phyloP scores from a whole-genome alignment of 1,284 basidiomycete species.

The Schizopora paradoxa region DNA sequence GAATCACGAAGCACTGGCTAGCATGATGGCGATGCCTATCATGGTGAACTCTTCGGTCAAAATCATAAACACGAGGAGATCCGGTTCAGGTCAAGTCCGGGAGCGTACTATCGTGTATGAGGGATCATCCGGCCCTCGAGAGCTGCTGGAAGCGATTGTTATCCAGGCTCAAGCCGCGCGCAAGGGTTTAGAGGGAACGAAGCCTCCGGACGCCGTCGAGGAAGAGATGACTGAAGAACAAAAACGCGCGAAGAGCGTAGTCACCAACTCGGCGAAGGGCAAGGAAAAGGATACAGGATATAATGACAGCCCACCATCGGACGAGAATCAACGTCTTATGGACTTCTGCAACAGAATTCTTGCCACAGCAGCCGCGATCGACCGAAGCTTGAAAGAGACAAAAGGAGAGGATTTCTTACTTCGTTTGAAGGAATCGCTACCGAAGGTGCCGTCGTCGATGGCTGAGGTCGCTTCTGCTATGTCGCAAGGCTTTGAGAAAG shows the following conservation, averaged over 20 bases:
- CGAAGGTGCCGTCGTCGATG: conserved; percentile 55
- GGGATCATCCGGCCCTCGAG: conserved; percentile 82
- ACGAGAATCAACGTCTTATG: conserved; percentile 64
- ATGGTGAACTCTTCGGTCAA: conserved; percentile 77
- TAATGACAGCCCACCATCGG: conserved; percentile 37
- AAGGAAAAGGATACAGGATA: conserved; percentile 46
- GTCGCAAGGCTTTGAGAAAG: conserved; percentile 31
- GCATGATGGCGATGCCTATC: conserved; percentile 94
- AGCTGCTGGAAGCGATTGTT: conserved; percentile 81
- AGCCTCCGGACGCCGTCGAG: conserved; percentile 40
- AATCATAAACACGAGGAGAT: conserved; percentile 48
- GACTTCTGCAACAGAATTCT: conserved; percentile 77
- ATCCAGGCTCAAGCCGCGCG: conserved; percentile 86
- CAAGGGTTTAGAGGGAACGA: conserved; percentile 72
- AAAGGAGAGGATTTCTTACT: conserved; percentile 81
- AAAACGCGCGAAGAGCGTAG: conserved; percentile 64
- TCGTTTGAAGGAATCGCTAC: conserved; percentile 68
- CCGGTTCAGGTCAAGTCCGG: conserved; percentile 44
- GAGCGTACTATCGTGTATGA: conserved; percentile 83
- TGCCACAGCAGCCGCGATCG: conserved; percentile 73
- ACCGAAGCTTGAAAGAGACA: conserved; percentile 76
- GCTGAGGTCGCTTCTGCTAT: conserved; percentile 8
- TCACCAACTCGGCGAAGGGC: conserved; percentile 52
- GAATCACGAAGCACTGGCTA: conserved; percentile 83
- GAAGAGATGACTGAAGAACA: conserved; percentile 77